These are phyloP conservation scores for Pythium sukuiense DNA, from an alignment of 352 stramenopile genomes.

Conservation along the genomic window DNA sequence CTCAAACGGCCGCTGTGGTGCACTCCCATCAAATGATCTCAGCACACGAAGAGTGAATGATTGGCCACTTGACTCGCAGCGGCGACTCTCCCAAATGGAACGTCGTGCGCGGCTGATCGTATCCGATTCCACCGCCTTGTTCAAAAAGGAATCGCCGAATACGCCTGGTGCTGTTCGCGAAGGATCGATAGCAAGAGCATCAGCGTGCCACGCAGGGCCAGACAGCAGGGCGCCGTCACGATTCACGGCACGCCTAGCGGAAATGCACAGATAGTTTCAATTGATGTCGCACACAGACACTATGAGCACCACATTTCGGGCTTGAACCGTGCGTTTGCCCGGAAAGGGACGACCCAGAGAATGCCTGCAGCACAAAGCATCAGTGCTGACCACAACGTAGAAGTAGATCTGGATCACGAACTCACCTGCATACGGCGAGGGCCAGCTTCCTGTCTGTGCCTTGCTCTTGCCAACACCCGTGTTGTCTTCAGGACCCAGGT, in stretches of 20 bases:
- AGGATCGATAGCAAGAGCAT: no score
- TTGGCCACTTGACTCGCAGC: no score
- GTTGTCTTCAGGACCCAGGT: slow-evolving; percentile 24
- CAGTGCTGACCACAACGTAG: neutral
- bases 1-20: no score
- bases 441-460: slow-evolving; percentile 22
- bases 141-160: no score
- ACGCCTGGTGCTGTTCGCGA: no score
- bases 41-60: no score
- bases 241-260: neutral
- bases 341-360: slow-evolving; percentile 63
- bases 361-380: slow-evolving; percentile 36
- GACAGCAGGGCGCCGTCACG: no score
- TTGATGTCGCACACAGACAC: neutral
- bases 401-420: neutral
- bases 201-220: no score
- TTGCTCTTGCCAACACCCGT: neutral
- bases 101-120: no score
- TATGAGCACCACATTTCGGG: slow-evolving; percentile 6
- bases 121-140: no score
- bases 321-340: slow-evolving; percentile 25
- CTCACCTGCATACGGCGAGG: slow-evolving; percentile 50
- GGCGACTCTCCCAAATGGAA: no score
- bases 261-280: neutral
- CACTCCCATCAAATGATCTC: no score